These are phyloP conservation scores for Evansstolkia leycettana DNA, from an alignment of 495 filamentous ascomycete species.

Conservation along the genomic window DNA sequence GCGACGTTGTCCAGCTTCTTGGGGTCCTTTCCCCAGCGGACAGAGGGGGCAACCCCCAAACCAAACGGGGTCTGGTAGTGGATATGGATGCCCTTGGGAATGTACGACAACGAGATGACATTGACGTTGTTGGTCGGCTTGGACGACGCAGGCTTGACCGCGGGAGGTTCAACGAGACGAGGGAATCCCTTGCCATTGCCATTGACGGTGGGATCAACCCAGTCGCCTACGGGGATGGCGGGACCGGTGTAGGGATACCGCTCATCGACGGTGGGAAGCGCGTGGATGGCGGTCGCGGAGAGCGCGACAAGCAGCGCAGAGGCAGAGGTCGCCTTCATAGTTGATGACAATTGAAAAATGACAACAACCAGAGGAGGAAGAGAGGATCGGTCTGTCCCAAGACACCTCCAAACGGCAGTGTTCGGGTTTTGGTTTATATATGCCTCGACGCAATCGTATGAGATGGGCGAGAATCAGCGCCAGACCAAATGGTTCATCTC, in stretches of 20 bases:
- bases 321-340: too few relatives aligned
- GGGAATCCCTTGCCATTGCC: slow-evolving; percentile 41
- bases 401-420: too few relatives aligned
- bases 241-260: slow-evolving; percentile 35
- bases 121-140: slow-evolving; percentile 41
- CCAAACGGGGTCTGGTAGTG: slow-evolving; percentile 45
- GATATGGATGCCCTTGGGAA: slow-evolving; percentile 37
- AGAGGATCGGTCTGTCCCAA: too few relatives aligned
- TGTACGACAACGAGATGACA: slow-evolving; percentile 37
- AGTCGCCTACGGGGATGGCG: slow-evolving; percentile 35
- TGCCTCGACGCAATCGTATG: too few relatives aligned
- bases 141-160: slow-evolving; percentile 27
- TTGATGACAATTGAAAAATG: too few relatives aligned
- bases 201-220: slow-evolving; percentile 36
- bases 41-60: slow-evolving; percentile 23
- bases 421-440: too few relatives aligned
- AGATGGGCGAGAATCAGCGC: too few relatives aligned
- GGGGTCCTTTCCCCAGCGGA: slow-evolving; percentile 27
- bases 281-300: slow-evolving; percentile 10
- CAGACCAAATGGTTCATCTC: too few relatives aligned
- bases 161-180: slow-evolving; percentile 42
- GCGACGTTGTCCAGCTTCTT: slow-evolving; percentile 17
- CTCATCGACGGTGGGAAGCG: slow-evolving; percentile 21
- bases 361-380: too few relatives aligned
- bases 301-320: not conserved